phyloP scores from a whole-genome alignment of 2,329 filamentous ascomycete species.

The Aspergillus fumigatiaffinis region DNA sequence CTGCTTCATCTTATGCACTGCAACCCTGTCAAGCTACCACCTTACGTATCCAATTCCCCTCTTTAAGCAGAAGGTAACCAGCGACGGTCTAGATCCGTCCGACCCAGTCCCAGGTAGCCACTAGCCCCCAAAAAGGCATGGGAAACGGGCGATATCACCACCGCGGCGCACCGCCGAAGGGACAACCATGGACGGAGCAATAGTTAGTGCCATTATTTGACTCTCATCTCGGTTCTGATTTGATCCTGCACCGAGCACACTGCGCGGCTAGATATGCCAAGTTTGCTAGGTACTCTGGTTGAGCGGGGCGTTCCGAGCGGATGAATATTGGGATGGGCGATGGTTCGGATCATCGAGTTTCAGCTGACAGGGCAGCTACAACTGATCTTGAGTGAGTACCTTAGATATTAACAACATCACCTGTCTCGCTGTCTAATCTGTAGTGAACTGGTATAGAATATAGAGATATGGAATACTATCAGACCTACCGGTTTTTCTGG shows the following conservation, averaged over 20 bases:
- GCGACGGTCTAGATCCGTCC: not conserved
- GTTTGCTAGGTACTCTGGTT: not conserved
- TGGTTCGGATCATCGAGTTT: too few species aligned
- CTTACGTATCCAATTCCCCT: not conserved
- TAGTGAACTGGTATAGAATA: too few species aligned
- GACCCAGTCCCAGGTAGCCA: not conserved
- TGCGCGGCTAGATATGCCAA: not conserved
- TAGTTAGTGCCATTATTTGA: not conserved
- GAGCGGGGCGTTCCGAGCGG: not conserved
- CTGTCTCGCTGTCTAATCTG: too few species aligned
- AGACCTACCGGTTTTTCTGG: too few species aligned
- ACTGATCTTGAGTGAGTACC: too few species aligned
- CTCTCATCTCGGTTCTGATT: not conserved
- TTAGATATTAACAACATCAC: too few species aligned
- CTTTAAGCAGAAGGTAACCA: not conserved
- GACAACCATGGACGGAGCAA: not conserved
- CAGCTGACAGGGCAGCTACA: too few species aligned
- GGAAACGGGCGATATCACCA: not conserved
- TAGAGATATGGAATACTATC: too few species aligned
- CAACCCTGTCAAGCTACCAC: not conserved
- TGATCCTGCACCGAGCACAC: not conserved
- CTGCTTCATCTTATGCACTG: not conserved
- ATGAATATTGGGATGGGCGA: not conserved
- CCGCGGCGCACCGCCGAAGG: not conserved
- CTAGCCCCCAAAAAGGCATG: not conserved